Percentiles rank a stretch among this genome's conserved stretches.
phyloP scores from a whole-genome alignment of 345 rosid species.

The Anastatica hierochuntica region DNA sequence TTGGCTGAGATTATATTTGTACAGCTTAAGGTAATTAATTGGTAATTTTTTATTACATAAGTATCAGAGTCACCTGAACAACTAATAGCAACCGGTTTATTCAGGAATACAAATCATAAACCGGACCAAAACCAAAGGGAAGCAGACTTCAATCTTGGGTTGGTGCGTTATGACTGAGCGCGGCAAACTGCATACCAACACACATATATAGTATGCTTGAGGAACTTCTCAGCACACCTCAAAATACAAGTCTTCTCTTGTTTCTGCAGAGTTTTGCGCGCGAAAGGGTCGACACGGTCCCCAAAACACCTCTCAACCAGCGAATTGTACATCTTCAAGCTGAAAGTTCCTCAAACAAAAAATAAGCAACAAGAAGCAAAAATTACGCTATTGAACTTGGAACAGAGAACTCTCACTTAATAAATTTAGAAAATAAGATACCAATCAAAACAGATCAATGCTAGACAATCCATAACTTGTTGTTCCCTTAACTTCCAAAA shows the following conservation, averaged over 20 bases:
- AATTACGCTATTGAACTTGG: too few relatives aligned
- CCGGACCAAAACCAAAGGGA: background rate
- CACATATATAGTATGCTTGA: slow-evolving; percentile 95
- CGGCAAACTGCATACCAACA: slow-evolving; percentile 92
- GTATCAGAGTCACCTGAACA: slow-evolving; percentile 5
- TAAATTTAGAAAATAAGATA: too few relatives aligned
- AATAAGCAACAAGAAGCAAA: background rate
- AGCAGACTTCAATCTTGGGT: slow-evolving; percentile 43
- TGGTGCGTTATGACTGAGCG: slow-evolving; percentile 67
- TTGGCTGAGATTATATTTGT: too few relatives aligned
- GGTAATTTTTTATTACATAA: slow-evolving; percentile 5
- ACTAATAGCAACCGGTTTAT: slow-evolving; percentile 15
- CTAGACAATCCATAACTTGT: slow-evolving; percentile 13
- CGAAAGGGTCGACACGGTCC: slow-evolving; percentile 77
- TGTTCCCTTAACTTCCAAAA: slow-evolving; percentile 71
- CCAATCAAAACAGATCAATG: background rate
- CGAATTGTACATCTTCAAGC: slow-evolving; percentile 86
- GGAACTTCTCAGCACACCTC: slow-evolving; percentile 89
- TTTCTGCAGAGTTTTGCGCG: slow-evolving; percentile 78
- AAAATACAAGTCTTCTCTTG: slow-evolving; percentile 83
- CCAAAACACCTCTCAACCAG: slow-evolving; percentile 84
- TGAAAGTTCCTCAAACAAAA: too few relatives aligned
- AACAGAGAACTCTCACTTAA: too few relatives aligned
- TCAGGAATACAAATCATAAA: background rate
- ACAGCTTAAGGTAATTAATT: too few relatives aligned